These are phyloP conservation scores for Spencermartinsiella ligniputridi DNA, from an alignment of 1,139 yeast species.

Conservation along the genomic window DNA sequence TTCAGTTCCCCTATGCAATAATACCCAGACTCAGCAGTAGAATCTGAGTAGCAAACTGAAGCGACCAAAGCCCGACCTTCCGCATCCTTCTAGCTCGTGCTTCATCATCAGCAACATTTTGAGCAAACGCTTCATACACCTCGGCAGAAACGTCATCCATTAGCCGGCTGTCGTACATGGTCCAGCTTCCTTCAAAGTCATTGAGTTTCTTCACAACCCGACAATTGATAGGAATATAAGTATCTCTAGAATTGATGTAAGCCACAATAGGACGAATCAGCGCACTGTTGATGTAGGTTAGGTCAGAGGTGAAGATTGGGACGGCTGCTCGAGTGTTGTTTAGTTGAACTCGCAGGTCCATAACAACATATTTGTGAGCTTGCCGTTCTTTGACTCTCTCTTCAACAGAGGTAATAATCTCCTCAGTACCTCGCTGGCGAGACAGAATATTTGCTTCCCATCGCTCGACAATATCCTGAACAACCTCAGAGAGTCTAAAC, in stretches of 20 bases:
- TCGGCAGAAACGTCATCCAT: slow-evolving; percentile 91
- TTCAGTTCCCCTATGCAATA: slow-evolving; percentile 34
- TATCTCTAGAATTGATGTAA: slow-evolving; percentile 82
- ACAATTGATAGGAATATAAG: slow-evolving; percentile 84
- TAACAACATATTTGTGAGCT: slow-evolving; percentile 54
- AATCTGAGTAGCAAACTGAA: slow-evolving; percentile 77
- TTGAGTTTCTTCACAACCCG: slow-evolving; percentile 71
- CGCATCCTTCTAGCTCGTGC: slow-evolving; percentile 65
- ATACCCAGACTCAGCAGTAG: slow-evolving; percentile 77
- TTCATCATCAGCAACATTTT: slow-evolving; percentile 84
- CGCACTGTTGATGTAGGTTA: slow-evolving; percentile 87
- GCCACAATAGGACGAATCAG: slow-evolving; percentile 92
- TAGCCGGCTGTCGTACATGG: slow-evolving; percentile 80
- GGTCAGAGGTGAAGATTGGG: slow-evolving; percentile 78
- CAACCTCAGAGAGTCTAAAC: slow-evolving; percentile 35
- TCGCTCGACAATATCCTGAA: slow-evolving; percentile 39
- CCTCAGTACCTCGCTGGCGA: slow-evolving; percentile 10
- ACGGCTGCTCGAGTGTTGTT: slow-evolving; percentile 85
- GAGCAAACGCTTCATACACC: slow-evolving; percentile 85
- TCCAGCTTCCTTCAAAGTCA: slow-evolving; percentile 96
- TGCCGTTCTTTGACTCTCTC: slow-evolving; percentile 29
- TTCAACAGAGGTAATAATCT: slow-evolving; percentile 29
- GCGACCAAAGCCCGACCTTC: slow-evolving; percentile 90
- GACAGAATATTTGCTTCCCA: slow-evolving; percentile 33
- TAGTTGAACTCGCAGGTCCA: slow-evolving; percentile 72